Evolutionary conservation across 2,329 filamentous ascomycete species (phyloP).

Genomic region (Lachnellula subtilissima): DNA sequence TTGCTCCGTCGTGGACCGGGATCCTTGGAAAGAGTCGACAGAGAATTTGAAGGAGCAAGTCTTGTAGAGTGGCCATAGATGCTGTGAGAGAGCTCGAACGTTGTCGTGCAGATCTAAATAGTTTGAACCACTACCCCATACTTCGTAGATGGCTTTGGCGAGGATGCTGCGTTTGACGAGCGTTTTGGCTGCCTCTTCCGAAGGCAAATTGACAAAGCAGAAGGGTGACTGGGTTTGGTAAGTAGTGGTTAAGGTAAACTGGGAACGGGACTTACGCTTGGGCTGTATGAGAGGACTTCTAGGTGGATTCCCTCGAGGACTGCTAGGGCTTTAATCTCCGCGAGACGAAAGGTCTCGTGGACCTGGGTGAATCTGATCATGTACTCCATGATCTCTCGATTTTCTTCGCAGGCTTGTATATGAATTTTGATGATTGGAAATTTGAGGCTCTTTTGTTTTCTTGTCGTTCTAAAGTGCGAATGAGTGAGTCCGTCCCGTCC

Average conservation of each 20-base stretch:
- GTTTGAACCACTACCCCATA: conserved; percentile 72
- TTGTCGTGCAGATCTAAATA: conserved; percentile 65
- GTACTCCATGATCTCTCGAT: conserved; percentile 56
- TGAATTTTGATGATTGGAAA: background rate
- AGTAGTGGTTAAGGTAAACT: conserved; percentile 14
- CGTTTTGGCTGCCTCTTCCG: conserved; percentile 56
- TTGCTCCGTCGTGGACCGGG: conserved; percentile 58
- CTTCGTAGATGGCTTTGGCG: conserved; percentile 76
- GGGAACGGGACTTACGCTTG: conserved; percentile 54
- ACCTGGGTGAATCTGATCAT: conserved; percentile 84
- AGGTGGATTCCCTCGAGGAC: conserved; percentile 61
- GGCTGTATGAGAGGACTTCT: conserved; percentile 68
- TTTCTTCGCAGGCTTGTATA: background rate
- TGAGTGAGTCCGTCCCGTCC: background rate
- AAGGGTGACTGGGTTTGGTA: conserved; percentile 67
- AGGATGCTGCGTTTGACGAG: conserved; percentile 76
- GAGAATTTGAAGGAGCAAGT: conserved; percentile 73
- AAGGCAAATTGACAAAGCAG: conserved; percentile 68
- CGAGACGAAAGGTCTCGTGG: conserved; percentile 84
- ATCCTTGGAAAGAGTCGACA: conserved; percentile 76
- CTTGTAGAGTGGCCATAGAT: conserved; percentile 64
- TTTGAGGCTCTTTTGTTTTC: background rate
- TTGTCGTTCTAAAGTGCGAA: background rate
- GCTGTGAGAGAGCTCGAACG: conserved; percentile 52
- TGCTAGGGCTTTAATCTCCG: conserved; percentile 80